Evolutionary conservation across 192 early-diverging fungal genomes (phyloP).

Genomic region (Dispira simplex): DNA sequence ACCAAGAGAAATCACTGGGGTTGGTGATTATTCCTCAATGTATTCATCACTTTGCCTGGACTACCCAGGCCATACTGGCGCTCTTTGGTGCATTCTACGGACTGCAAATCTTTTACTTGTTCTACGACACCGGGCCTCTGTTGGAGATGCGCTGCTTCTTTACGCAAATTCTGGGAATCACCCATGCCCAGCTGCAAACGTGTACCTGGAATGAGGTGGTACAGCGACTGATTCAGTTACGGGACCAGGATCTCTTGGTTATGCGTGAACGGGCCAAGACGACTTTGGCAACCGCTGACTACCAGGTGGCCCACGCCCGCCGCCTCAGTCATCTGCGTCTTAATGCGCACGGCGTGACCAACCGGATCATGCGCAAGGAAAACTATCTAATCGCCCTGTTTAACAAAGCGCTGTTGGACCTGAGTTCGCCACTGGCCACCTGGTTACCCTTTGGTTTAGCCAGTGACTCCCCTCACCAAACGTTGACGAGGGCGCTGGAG

Average conservation of each 20-base stretch:
- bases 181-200: conserved; percentile 67
- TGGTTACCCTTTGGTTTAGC: conserved; percentile 13
- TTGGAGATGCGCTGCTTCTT: conserved; percentile 78
- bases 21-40: conserved; percentile 74
- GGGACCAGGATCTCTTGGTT: conserved; percentile 39
- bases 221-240: conserved; percentile 48
- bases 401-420: conserved; percentile 79
- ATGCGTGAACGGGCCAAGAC: conserved; percentile 28
- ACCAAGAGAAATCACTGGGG: conserved; percentile 43
- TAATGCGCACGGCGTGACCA: conserved; percentile 63
- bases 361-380: conserved; percentile 92
- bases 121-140: conserved; percentile 53
- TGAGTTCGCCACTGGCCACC: conserved; percentile 44
- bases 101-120: conserved; percentile 47
- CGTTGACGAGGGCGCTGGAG: conserved; percentile 78
- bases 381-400: conserved; percentile 95
- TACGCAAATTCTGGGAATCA: conserved; percentile 58
- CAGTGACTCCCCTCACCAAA: conserved; percentile 20
- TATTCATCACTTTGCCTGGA: conserved; percentile 39
- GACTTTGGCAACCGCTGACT: conserved; percentile 19
- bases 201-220: conserved; percentile 78
- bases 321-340: conserved; percentile 34
- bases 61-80: conserved; percentile 36
- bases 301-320: conserved; percentile 16
- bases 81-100: conserved; percentile 61